phyloP scores from a whole-genome alignment of 331 rosid genomes.

The Telfairia occidentalis region DNA sequence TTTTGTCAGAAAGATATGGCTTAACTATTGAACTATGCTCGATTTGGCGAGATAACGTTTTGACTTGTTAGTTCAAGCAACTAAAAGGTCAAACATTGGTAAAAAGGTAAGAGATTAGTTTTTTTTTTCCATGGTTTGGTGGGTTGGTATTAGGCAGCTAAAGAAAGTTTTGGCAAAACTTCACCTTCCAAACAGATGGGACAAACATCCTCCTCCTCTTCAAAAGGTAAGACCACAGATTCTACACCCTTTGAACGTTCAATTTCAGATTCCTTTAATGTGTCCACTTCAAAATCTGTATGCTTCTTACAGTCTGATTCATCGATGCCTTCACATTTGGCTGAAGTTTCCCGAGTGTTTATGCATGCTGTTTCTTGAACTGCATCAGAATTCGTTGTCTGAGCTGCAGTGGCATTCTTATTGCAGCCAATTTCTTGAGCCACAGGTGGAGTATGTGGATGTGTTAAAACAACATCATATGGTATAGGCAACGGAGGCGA shows the following conservation, averaged over 20 bases:
- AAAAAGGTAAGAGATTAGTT: neutral
- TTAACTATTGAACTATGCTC: too few relatives aligned
- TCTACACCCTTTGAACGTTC: slow-evolving; percentile 50
- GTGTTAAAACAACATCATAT: slow-evolving; percentile 8
- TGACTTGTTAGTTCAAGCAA: neutral
- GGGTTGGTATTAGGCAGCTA: neutral
- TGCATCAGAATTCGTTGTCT: slow-evolving; percentile 42
- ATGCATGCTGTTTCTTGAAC: slow-evolving; percentile 41
- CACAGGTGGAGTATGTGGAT: slow-evolving; percentile 5
- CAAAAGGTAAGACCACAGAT: slow-evolving; percentile 29
- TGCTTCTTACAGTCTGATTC: slow-evolving; percentile 46
- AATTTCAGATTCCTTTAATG: slow-evolving; percentile 41
- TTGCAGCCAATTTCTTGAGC: slow-evolving; percentile 6
- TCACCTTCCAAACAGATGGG: slow-evolving; percentile 97
- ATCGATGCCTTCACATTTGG: slow-evolving; percentile 46
- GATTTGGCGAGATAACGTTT: too few relatives aligned
- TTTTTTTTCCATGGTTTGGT: neutral
- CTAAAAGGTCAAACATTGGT: neutral
- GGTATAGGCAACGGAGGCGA: slow-evolving; percentile 18
- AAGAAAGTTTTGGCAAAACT: neutral
- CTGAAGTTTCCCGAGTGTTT: slow-evolving; percentile 29
- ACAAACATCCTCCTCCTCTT: slow-evolving; percentile 85
- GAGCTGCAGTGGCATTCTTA: slow-evolving; percentile 35
- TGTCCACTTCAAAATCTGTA: slow-evolving; percentile 30
- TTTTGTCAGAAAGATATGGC: too few relatives aligned